phyloP scores from a whole-genome alignment of 2,329 filamentous ascomycete genomes.

The Mycocentrospora acerina region DNA sequence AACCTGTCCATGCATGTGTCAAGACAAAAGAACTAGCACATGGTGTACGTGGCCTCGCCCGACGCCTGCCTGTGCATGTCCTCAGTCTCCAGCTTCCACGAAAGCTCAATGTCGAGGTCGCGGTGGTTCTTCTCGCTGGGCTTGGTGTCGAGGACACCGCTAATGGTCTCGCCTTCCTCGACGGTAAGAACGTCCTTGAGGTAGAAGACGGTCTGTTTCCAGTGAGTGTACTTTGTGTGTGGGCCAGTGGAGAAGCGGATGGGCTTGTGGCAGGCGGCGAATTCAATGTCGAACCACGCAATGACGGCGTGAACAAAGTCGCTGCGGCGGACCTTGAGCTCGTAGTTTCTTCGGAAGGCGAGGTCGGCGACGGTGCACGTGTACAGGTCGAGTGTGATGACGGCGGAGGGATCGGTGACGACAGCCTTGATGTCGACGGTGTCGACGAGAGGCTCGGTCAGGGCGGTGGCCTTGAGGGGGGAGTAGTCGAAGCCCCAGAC shows the following conservation, averaged over 20 bases:
- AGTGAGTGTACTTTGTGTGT: constrained; percentile 99
- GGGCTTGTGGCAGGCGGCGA: constrained; percentile 96
- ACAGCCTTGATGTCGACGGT: constrained; percentile 97
- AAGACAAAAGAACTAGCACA: constrained; percentile 43
- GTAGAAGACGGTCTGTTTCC: constrained; percentile 99
- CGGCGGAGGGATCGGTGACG: constrained; percentile 82
- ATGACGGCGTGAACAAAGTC: constrained; percentile 97
- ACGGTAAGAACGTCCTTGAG: constrained; percentile 90
- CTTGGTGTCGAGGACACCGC: constrained; percentile 73
- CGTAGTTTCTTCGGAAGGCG: constrained; percentile 78
- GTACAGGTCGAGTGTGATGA: constrained; percentile 91
- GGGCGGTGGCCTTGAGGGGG: constrained; percentile 87
- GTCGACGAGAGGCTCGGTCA: constrained; percentile 95
- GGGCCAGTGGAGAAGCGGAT: constrained; percentile 96
- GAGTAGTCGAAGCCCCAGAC: constrained; percentile 98
- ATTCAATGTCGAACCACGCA: constrained; percentile 99
- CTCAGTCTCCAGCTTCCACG: constrained; percentile 76
- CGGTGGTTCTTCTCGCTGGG: constrained; percentile 93
- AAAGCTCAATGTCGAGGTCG: constrained; percentile 87
- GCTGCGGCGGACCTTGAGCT: constrained; percentile 74
- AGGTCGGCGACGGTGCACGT: constrained; percentile 82
- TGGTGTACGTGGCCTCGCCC: constrained; percentile 78
- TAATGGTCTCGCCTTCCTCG: constrained; percentile 78
- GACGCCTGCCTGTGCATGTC: constrained; percentile 69
- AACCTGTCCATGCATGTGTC: constrained; percentile 4